These are phyloP conservation scores for Aspergillus hancockii DNA, from an alignment of 495 filamentous ascomycete genomes.

Conservation along the genomic window DNA sequence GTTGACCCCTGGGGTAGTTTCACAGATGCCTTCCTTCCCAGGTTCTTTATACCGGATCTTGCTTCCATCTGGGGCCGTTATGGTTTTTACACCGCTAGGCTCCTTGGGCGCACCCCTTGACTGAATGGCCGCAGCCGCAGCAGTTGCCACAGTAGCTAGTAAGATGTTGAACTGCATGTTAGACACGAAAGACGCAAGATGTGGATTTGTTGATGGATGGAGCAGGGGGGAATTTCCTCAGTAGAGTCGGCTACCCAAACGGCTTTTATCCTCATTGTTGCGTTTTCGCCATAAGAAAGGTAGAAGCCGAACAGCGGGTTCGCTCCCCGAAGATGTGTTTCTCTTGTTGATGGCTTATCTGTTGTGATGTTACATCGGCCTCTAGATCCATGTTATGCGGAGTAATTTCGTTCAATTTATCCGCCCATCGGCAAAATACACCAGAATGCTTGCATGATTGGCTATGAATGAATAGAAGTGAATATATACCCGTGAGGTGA, in stretches of 20 bases:
- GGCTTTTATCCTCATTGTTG: background rate
- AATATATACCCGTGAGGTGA: too few relatives aligned
- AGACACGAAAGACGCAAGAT: background rate
- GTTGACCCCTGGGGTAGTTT: constrained; percentile 50
- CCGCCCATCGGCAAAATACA: background rate
- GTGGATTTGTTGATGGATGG: background rate
- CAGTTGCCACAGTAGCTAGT: background rate
- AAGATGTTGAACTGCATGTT: background rate
- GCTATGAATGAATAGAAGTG: too few relatives aligned
- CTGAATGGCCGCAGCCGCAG: background rate
- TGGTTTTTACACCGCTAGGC: constrained; percentile 57
- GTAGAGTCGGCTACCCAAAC: background rate
- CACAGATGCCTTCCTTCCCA: constrained; percentile 45
- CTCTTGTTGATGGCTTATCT: background rate
- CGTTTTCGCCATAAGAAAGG: background rate
- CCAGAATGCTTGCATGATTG: background rate
- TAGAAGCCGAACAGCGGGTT: background rate
- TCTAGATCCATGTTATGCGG: background rate
- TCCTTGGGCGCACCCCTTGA: constrained; percentile 32
- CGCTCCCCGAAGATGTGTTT: background rate
- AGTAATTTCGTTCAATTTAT: background rate
- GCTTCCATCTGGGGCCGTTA: constrained; percentile 57
- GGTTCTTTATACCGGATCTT: constrained; percentile 44
- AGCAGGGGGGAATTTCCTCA: background rate
- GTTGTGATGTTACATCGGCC: background rate